phyloP scores from a whole-genome alignment of 352 stramenopile genomes.

The Phytophthora melonis region DNA sequence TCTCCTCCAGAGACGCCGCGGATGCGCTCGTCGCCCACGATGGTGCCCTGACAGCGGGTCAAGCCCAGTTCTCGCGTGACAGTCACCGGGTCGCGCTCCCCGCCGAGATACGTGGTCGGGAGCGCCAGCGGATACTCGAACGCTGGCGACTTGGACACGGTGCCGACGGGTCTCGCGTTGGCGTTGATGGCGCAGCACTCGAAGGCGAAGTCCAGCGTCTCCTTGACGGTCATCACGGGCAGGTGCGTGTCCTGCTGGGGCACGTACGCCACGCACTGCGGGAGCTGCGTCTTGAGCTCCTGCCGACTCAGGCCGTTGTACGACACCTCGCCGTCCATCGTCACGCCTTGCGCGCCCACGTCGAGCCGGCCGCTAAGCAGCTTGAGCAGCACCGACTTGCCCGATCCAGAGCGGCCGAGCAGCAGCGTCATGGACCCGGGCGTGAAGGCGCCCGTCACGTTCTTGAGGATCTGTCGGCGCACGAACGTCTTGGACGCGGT shows the following conservation, averaged over 20 bases:
- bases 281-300: conserved; percentile 43
- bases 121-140: conserved; percentile 38
- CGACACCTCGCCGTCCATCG: conserved; percentile 44
- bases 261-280: conserved; percentile 59
- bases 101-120: conserved; percentile 41
- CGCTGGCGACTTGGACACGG: conserved; percentile 34
- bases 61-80: conserved; percentile 53
- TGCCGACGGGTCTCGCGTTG: conserved; percentile 21
- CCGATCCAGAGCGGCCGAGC: conserved; percentile 54
- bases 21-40: conserved; percentile 62
- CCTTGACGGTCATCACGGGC: conserved; percentile 89
- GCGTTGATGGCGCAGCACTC: conserved; percentile 69
- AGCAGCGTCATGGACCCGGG: conserved; percentile 59
- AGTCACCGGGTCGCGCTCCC: conserved; percentile 41
- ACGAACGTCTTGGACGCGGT: conserved; percentile 50
- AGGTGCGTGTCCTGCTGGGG: conserved; percentile 82
- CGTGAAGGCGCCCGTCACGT: conserved; percentile 51
- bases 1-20: conserved; percentile 88
- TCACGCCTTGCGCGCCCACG: conserved; percentile 25
- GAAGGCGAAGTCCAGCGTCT: conserved; percentile 94
- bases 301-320: conserved; percentile 52
- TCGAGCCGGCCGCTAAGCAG: conserved; percentile 48
- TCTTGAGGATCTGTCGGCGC: conserved; percentile 54
- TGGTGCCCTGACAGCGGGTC: conserved; percentile 56
- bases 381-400: conserved; percentile 63